Evolutionary conservation across 164 flowering plant genomes (phyloP).

Genomic region (Sedum album): DNA sequence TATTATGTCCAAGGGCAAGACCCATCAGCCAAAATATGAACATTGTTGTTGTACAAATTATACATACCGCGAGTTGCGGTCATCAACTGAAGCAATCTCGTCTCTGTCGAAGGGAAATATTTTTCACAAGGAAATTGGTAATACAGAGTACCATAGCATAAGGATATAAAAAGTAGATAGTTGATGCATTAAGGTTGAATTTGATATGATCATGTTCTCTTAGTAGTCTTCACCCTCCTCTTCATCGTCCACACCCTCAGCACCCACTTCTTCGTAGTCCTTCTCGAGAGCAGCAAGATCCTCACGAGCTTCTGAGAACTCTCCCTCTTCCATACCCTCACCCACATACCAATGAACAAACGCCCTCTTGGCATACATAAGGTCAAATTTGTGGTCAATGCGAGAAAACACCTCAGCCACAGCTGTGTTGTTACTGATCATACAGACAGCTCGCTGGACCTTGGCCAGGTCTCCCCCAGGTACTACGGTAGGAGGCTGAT

Average conservation of each 20-base stretch:
- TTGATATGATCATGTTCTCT: not conserved
- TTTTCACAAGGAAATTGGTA: not conserved
- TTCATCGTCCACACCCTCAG: conserved; percentile 33
- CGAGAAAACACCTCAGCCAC: conserved; percentile 47
- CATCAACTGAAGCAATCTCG: not conserved
- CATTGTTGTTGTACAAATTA: not conserved
- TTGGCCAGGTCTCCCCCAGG: conserved; percentile 47
- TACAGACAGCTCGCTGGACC: conserved; percentile 44
- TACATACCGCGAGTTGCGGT: not conserved
- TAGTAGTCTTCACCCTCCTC: conserved; percentile 24
- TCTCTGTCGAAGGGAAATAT: not conserved
- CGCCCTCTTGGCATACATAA: conserved; percentile 41
- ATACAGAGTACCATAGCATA: not conserved
- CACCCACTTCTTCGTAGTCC: conserved; percentile 46
- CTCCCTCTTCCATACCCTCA: conserved; percentile 52
- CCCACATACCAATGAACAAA: conserved; percentile 50
- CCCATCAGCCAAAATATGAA: not conserved
- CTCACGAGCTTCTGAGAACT: conserved; percentile 45
- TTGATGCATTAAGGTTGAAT: not conserved
- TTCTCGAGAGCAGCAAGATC: conserved; percentile 38
- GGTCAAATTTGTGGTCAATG: conserved; percentile 42
- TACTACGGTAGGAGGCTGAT: conserved; percentile 42
- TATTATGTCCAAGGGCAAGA: not conserved
- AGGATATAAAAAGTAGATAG: not conserved
- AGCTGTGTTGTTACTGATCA: conserved; percentile 41